Evolutionary conservation across 768 basidiomycete genomes (phyloP), one percentile per base, ranked within the genome.

Genomic region (Macrolepiota albuminosa): DNA sequence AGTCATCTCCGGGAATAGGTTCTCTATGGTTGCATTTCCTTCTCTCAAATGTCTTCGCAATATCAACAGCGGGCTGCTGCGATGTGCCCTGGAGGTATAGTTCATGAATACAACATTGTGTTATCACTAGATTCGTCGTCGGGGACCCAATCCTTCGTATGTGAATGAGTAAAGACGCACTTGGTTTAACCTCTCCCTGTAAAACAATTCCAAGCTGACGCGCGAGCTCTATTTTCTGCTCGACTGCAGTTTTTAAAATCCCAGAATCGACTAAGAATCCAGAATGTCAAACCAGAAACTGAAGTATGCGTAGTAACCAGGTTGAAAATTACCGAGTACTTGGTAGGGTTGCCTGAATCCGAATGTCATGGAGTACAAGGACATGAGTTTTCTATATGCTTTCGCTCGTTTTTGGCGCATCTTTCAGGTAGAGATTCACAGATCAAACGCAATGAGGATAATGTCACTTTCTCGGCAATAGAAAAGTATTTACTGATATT

Each of bases 341-440:
- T 98, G 97, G 71, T 94, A 98, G 0, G 97, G 96, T 67, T 94
- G 86, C 48, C 94, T 78, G 72, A 98, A 98, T 6, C 90, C 90
- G 72, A 98, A 98, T 2, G 87, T 81, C 71, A 89, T 82, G 61
- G 81, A 84, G 71, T 98, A 98, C 52, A 95, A 76, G 16, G 86
- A 81, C 95, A 99, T 98, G 56, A 96, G 89, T 70, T 94, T 94
- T 64, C 89, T 84, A 75, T 98, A 98, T 0, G 88, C 84, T 74
- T 99, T 99, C 31, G 95, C 93, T 70, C 97, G 83, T 75, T 93
- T 97, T 76, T 97, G 93, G 57, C 95, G 81, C 97, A 99, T 99
- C 21, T 18, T 56, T 14, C 31, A 6, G 8, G 45, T 16, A 29
- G 11, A 49, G 43, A 45, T 45, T 42, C 16, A 10, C n/a, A 37